Conservation (phyloP, 768 basidiomycete genomes). For the Boletus patriciae region DNA sequence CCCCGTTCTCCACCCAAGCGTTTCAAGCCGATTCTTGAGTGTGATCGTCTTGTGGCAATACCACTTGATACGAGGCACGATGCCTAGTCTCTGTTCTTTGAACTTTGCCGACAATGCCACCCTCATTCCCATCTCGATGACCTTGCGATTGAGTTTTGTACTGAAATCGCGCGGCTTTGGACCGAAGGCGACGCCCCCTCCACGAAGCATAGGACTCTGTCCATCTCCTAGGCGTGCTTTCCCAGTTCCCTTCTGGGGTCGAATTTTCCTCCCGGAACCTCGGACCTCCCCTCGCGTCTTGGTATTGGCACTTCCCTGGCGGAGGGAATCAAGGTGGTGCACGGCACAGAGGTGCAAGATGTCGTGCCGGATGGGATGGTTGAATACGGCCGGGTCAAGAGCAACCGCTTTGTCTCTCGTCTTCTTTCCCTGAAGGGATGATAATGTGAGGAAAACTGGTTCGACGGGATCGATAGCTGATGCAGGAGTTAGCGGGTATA, state of each 20-base stretch:
- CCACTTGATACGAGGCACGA: slow-evolving; percentile 75
- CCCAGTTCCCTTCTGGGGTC: slow-evolving; percentile 90
- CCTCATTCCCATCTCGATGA: slow-evolving; percentile 89
- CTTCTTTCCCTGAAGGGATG: slow-evolving; percentile 49
- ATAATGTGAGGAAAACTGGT: slow-evolving; percentile 63
- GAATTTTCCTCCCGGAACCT: slow-evolving; percentile 87
- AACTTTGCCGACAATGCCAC: slow-evolving; percentile 86
- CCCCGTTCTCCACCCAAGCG: slow-evolving; percentile 61
- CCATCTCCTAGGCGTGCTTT: slow-evolving; percentile 86
- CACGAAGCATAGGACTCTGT: slow-evolving; percentile 82
- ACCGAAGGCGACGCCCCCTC: slow-evolving; percentile 92
- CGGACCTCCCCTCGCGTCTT: slow-evolving; percentile 90
- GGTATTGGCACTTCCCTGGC: slow-evolving; percentile 90
- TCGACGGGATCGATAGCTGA: slow-evolving; percentile 40
- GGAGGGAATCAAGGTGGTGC: slow-evolving; percentile 81
- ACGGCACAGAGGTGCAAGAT: slow-evolving; percentile 91
- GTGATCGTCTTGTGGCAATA: slow-evolving; percentile 69
- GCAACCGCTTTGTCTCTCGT: slow-evolving; percentile 51
- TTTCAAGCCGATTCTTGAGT: slow-evolving; percentile 59
- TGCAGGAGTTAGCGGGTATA: slow-evolving; percentile 6
- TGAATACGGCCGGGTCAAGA: slow-evolving; percentile 81
- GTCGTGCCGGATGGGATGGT: slow-evolving; percentile 85
- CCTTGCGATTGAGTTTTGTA: slow-evolving; percentile 90
- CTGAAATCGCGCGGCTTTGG: slow-evolving; percentile 91
- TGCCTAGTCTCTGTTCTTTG: slow-evolving; percentile 67